Conservation (phyloP, 345 rosid genomes). For the Clarkia xantiana region DNA sequence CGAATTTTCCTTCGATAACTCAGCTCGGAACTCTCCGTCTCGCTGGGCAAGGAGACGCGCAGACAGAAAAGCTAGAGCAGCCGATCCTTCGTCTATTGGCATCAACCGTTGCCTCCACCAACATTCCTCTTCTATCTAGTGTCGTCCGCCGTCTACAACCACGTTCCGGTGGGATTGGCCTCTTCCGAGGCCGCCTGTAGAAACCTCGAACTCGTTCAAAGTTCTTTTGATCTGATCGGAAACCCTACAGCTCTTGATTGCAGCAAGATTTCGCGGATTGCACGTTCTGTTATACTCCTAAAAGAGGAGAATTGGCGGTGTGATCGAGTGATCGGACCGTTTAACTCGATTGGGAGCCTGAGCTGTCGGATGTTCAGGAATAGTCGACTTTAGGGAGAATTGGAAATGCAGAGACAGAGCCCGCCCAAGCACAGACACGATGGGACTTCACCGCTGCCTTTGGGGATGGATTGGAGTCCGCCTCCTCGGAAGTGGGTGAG, state of each 20-base stretch:
- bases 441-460: slow-evolving; percentile 94
- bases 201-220: too few relatives aligned
- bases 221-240: slow-evolving; percentile 5
- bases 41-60: not conserved
- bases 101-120: not conserved
- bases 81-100: slow-evolving; percentile 1
- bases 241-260: slow-evolving; percentile 4
- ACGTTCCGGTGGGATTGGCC: not conserved
- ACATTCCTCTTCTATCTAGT: not conserved
- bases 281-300: not conserved
- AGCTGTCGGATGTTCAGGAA: not conserved
- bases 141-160: not conserved
- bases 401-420: slow-evolving; percentile 14
- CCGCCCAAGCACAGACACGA: slow-evolving; percentile 98
- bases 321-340: slow-evolving; percentile 4
- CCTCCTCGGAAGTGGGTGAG: slow-evolving; percentile 93
- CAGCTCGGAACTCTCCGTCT: slow-evolving; percentile 1
- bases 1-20: not conserved
- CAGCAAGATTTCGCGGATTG: not conserved
- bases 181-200: not conserved
- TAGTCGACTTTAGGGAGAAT: not conserved
- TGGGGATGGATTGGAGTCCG: slow-evolving; percentile 99
- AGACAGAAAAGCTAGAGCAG: not conserved
- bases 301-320: not conserved
- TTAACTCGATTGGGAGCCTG: not conserved